Conservation (phyloP, 108 stramenopile genomes). For the Fistulifera solaris region DNA sequence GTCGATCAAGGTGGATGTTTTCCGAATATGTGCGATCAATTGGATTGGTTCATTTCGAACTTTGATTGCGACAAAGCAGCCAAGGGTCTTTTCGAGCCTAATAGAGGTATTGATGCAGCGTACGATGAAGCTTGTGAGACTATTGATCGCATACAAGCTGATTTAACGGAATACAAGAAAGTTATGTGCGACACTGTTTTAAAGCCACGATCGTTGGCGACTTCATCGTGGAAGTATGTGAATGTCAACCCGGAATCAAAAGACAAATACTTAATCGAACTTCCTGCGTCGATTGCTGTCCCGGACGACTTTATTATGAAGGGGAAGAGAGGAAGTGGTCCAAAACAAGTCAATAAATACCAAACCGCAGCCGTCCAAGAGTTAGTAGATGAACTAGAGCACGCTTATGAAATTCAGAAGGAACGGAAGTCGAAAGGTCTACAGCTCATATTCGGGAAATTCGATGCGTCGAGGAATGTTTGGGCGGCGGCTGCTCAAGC, state of each 20-base stretch:
- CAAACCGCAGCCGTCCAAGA: constrained; percentile 64
- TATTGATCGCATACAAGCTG: constrained; percentile 54
- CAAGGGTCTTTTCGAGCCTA: constrained; percentile 76
- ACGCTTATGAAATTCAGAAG: constrained; percentile 67
- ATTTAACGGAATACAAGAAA: constrained; percentile 76
- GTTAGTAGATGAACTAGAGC: constrained; percentile 71
- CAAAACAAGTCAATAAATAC: constrained; percentile 89
- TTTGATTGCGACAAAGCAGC: constrained; percentile 88
- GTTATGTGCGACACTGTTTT: constrained; percentile 60
- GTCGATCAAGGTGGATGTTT: constrained; percentile 78
- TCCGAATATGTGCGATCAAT: constrained; percentile 67
- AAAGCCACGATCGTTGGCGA: constrained; percentile 30
- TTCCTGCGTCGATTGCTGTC: constrained; percentile 71
- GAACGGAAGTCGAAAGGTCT: constrained; percentile 86
- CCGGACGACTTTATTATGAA: constrained; percentile 80
- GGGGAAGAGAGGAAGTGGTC: constrained; percentile 77
- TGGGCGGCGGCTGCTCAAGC: constrained; percentile 87
- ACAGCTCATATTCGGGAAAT: constrained; percentile 90
- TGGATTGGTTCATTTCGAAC: constrained; percentile 88
- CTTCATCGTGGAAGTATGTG: constrained; percentile 69
- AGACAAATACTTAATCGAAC: constrained; percentile 93
- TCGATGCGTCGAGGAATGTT: constrained; percentile 72
- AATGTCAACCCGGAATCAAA: constrained; percentile 83
- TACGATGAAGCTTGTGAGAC: constrained; percentile 87
- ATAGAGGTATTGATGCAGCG: constrained; percentile 79